Base-by-base conservation (phyloP, 805 yeast species). In the Ogataea trehaloabstinens region DNA sequence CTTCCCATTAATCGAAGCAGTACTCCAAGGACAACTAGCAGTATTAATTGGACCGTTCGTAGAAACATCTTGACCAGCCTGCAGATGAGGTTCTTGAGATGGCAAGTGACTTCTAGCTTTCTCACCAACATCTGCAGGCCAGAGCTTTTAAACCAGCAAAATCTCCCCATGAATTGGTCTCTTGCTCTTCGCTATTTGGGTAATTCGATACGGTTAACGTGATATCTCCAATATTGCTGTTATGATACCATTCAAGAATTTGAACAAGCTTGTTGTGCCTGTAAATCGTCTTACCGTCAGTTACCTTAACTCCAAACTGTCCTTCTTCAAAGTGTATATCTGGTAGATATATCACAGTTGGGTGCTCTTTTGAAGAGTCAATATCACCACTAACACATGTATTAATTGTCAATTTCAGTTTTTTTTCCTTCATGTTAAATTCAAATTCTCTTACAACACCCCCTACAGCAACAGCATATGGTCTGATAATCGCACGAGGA, bases 211-310 rank as follows among this genome's bases (percentile, higher is more conserved):
- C 40, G 13, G 39, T 48, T 22, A 58, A 30, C 19, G 47, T 39
- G 15, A 60, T 37, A 34, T 54, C 44, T 19, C 60, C 63, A 18
- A 52, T 39, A 4, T 44, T 39, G 2, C 40, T 27, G 3, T 62
- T 73, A 54, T 85, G 93, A 52, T 69, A 69, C 96, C 96, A 88
- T 50, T 76, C 81, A 30, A 88, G 57, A 22, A 76, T 61, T 48
- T 83, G 86, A 16, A 64, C 57, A 3, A 67, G 58, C 16, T 69
- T 66, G 51, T 80, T 76, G 47, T 73, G 73, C 33, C 68, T 67
- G 49, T 81, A 75, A 10, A 59, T 55, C 4, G 58, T 47, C 3
- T 34, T 36, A 0, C 95, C 95, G 1, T 78, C 64, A 3, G 79
- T 68, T 11, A 78, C 64, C 13, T 64, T 66, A 6, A 85, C 69